A percentile compares a stretch with the other conserved stretches of the same genome.
Evolutionary conservation across 495 filamentous ascomycete genomes (phyloP).

Genomic region (Durotheca rogersii): DNA sequence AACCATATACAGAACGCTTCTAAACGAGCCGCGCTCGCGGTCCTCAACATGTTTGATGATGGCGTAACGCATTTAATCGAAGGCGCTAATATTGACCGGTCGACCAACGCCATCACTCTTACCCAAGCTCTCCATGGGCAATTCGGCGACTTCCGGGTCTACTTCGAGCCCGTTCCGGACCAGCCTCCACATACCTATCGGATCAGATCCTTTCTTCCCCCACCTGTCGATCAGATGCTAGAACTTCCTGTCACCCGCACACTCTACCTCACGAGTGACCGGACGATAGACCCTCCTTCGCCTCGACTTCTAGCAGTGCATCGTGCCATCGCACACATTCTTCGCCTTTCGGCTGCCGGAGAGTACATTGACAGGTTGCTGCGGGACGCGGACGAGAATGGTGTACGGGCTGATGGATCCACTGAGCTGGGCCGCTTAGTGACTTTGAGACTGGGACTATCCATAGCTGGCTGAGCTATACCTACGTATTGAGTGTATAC

Average conservation of each 20-base stretch:
- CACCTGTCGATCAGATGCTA: neutral
- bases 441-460: too few relatives aligned
- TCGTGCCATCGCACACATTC: too few relatives aligned
- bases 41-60: constrained; percentile 34
- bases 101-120: constrained; percentile 32
- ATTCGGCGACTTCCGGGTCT: constrained; percentile 32
- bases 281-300: constrained; percentile 31
- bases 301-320: too few relatives aligned
- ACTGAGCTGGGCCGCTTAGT: too few relatives aligned
- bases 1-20: constrained; percentile 7
- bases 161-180: constrained; percentile 24
- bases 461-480: too few relatives aligned
- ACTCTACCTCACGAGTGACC: neutral
- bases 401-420: too few relatives aligned
- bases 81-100: constrained; percentile 25
- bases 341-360: too few relatives aligned
- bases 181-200: constrained; percentile 25
- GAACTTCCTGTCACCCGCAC: constrained; percentile 12
- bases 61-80: constrained; percentile 27
- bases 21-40: constrained; percentile 25
- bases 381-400: too few relatives aligned
- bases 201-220: constrained; percentile 16
- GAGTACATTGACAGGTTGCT: too few relatives aligned
- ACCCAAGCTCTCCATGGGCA: constrained; percentile 19
- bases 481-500: too few relatives aligned